Evolutionary conservation across 495 filamentous ascomycete genomes (phyloP).

Genomic region (Venustampulla echinocandica): DNA sequence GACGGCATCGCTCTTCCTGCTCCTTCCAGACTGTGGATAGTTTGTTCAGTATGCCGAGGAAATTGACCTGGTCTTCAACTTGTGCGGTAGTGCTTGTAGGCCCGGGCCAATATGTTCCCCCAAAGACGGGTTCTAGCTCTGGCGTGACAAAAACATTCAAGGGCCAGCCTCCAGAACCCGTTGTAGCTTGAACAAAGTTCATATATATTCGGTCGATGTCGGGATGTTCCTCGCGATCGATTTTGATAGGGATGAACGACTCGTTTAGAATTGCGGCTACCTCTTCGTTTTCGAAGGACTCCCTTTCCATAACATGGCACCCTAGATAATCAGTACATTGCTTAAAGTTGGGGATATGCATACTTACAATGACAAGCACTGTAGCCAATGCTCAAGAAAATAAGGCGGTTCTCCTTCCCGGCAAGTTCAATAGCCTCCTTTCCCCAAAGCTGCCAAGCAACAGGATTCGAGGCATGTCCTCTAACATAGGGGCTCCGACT

Average conservation of each 20-base stretch:
- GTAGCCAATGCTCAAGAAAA: slow-evolving; percentile 95
- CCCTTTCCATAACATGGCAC: slow-evolving; percentile 90
- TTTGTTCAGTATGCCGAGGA: slow-evolving; percentile 76
- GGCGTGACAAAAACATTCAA: slow-evolving; percentile 95
- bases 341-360: slow-evolving; percentile 2
- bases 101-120: slow-evolving; percentile 94
- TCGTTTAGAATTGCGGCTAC: slow-evolving; percentile 78
- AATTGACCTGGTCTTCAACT: slow-evolving; percentile 52
- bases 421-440: slow-evolving; percentile 69
- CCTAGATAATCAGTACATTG: slow-evolving; percentile 36
- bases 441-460: slow-evolving; percentile 90
- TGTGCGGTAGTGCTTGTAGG: slow-evolving; percentile 45
- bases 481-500: slow-evolving; percentile 81
- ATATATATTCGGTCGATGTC: slow-evolving; percentile 96
- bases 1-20: slow-evolving; percentile 69
- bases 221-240: slow-evolving; percentile 91
- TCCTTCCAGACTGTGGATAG: slow-evolving; percentile 74
- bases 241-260: slow-evolving; percentile 83
- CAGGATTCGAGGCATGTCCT: slow-evolving; percentile 72
- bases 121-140: slow-evolving; percentile 86
- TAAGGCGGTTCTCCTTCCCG: slow-evolving; percentile 67
- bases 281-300: slow-evolving; percentile 77
- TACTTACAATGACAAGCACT: slow-evolving; percentile 85
- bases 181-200: slow-evolving; percentile 95
- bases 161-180: slow-evolving; percentile 89